Evolutionary conservation across 306 rosid species (phyloP), one percentile per base, ranked within the genome.

Genomic region (Fragaria ananassa): DNA sequence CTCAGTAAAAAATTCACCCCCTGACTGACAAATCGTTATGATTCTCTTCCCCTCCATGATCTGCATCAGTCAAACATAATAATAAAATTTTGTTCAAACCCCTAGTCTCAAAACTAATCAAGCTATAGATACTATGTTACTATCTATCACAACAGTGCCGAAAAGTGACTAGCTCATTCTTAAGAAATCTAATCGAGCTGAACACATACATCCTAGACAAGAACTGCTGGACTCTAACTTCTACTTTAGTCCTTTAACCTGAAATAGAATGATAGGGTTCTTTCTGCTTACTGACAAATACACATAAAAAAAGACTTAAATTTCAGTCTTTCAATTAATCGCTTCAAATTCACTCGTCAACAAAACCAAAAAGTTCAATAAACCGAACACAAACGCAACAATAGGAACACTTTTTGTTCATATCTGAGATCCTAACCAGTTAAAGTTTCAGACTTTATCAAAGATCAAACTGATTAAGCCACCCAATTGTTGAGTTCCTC

Each of bases 11-110:
- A 92, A 95, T 79, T 90, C 87, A 69, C 98, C 98, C 61, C 98
- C 98, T 3, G 87, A 90, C 76, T 95, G 98, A 84, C 98, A 95
- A 75, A 95, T 92, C 21, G 93, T 93, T 69, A 95, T 95, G 63
- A 91, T 71, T 85, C 78, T 92, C 83, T 75, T 86, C 80, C 73
- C 80, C 72, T 83, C 92, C 98, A 90, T 93, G 84, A 76, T 83
- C 98, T 89, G 85, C 64, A 63, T 63, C 76, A 41, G 61, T 21
- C 58, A 62, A 79, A 78, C 21, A 78, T 5, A 60, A 64, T 15
- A 54, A 19, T 25, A 44, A 57, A 13, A 57, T n/a, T 56, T 1
- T 15, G 42, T 70, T 34, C 65, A 71, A 50, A 66, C 44, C 68
- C 68, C 47, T 37, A 7, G 8, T 71, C 25, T 58, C 72, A 76